phyloP scores from a whole-genome alignment of 768 basidiomycete species.

The Lentinula guzmanii region DNA sequence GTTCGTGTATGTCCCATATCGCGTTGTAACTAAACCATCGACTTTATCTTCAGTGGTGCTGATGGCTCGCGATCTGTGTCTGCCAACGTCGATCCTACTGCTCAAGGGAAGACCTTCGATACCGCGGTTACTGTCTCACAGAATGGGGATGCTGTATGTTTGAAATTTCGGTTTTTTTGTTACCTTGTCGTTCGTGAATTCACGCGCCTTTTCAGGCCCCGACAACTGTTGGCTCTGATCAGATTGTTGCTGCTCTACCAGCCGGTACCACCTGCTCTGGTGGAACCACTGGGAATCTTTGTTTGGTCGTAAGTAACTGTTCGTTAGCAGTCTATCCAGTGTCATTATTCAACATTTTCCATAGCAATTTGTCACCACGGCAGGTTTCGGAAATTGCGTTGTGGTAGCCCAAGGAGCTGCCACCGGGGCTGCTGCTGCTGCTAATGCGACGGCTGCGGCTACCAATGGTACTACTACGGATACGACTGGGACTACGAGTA shows the following conservation, averaged over 20 bases:
- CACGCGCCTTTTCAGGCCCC: conserved; percentile 13
- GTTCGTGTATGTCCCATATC: background rate
- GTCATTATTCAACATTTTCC: background rate
- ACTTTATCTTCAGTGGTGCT: conserved; percentile 7
- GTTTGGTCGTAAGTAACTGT: background rate
- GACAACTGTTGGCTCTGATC: conserved; percentile 13
- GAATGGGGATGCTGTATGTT: conserved; percentile 14
- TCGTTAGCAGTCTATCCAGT: background rate
- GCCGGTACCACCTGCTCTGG: conserved; percentile 23
- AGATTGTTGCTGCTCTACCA: conserved; percentile 22
- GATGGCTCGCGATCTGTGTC: conserved; percentile 15
- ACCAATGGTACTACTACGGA: background rate
- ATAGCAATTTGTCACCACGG: conserved; percentile 20
- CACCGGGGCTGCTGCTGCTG: conserved; percentile 8
- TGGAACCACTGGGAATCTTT: conserved; percentile 17
- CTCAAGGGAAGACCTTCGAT: conserved; percentile 9
- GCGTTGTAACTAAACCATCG: background rate
- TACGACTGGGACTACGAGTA: conserved; percentile 5
- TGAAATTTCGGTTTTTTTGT: background rate
- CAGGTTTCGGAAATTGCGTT: conserved; percentile 31
- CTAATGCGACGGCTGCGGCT: background rate
- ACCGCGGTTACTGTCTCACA: conserved; percentile 13
- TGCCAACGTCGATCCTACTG: conserved; percentile 11
- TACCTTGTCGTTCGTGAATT: background rate
- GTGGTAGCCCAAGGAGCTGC: conserved; percentile 16